phyloP scores from a whole-genome alignment of 2,329 filamentous ascomycete species.

The Phyllosticta citribraziliensis region DNA sequence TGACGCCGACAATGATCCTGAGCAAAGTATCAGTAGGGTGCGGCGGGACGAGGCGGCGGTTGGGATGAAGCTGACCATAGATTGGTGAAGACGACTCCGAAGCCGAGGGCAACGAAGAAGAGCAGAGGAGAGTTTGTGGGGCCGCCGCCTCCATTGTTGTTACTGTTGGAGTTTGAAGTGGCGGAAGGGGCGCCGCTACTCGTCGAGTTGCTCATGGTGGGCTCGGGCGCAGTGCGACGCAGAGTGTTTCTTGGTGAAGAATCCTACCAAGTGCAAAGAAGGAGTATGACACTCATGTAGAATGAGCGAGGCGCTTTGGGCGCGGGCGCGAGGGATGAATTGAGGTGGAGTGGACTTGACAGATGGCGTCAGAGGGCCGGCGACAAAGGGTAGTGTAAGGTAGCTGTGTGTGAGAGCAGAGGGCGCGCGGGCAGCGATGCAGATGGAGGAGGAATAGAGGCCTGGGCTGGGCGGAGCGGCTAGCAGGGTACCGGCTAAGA shows the following conservation, averaged over 20 bases:
- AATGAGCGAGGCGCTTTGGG: not conserved
- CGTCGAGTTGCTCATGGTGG: not conserved
- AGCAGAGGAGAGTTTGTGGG: conserved; percentile 65
- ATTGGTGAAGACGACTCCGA: conserved; percentile 97
- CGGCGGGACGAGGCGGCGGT: not conserved
- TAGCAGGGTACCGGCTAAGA: not conserved
- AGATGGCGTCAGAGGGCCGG: not conserved
- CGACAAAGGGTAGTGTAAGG: too few relatives aligned
- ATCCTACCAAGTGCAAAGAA: not conserved
- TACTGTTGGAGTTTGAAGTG: conserved; percentile 12
- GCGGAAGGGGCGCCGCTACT: conserved; percentile 10
- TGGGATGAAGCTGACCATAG: conserved; percentile 61
- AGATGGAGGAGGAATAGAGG: not conserved
- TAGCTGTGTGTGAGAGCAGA: too few relatives aligned
- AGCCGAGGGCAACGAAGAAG: conserved; percentile 92
- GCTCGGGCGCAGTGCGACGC: not conserved
- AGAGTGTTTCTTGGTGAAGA: not conserved
- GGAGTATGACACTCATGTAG: not conserved
- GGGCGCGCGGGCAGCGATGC: not conserved
- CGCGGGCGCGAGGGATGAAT: not conserved
- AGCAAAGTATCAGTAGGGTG: not conserved
- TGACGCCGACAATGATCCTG: conserved; percentile 99
- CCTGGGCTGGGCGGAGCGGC: not conserved
- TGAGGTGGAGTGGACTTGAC: not conserved
- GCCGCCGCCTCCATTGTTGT: conserved; percentile 28